Evolutionary conservation across 805 yeast genomes (phyloP).

Genomic region (Suhomyces vadensis): DNA sequence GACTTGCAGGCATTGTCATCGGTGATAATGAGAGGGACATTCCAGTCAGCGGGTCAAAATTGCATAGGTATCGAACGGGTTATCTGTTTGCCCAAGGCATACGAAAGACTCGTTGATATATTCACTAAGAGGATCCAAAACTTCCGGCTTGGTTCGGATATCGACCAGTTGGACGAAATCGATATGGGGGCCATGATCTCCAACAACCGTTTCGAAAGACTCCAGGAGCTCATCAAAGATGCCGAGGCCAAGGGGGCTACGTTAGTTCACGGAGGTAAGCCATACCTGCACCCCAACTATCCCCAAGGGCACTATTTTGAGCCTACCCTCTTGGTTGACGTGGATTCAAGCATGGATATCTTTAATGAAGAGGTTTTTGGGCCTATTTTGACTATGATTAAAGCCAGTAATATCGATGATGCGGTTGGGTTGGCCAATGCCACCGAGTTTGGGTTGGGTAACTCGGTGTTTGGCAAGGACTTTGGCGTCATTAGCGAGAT

Average conservation of each 20-base stretch:
- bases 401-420: constrained; percentile 62
- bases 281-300: constrained; percentile 82
- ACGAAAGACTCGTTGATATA: constrained; percentile 59
- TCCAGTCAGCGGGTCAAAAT: constrained; percentile 97
- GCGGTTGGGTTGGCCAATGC: constrained; percentile 79
- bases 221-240: constrained; percentile 67
- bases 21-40: constrained; percentile 88
- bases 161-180: constrained; percentile 85
- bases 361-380: constrained; percentile 94
- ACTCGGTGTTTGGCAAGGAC: constrained; percentile 79
- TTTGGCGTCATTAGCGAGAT: constrained; percentile 59
- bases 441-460: constrained; percentile 88
- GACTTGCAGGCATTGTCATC: constrained; percentile 59
- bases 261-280: constrained; percentile 76
- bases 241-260: constrained; percentile 84
- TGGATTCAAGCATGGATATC: constrained; percentile 68
- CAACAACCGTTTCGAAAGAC: constrained; percentile 64
- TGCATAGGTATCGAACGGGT: constrained; percentile 98
- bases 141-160: constrained; percentile 83
- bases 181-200: constrained; percentile 97
- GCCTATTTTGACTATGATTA: constrained; percentile 80
- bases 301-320: constrained; percentile 93
- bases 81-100: constrained; percentile 70
- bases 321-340: constrained; percentile 87
- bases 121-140: constrained; percentile 57